Conservation (phyloP, 306 rosid genomes). For the Spatholobus suberectus region DNA sequence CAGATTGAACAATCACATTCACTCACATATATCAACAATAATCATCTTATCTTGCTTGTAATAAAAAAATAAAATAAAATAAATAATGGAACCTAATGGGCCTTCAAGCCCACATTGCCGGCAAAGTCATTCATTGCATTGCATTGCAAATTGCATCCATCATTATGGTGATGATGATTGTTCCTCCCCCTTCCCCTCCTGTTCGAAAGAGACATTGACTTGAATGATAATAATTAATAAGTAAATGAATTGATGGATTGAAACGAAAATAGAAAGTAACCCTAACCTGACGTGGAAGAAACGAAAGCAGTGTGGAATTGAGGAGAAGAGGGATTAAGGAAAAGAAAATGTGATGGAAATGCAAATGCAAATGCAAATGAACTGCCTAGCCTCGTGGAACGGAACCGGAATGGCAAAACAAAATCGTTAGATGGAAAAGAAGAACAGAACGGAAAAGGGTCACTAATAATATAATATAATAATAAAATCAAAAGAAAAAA, state of each 20-base stretch:
- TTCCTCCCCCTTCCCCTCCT: not conserved
- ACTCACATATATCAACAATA: not conserved
- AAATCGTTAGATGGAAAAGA: not conserved
- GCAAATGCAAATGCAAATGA: not conserved
- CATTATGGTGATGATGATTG: not conserved
- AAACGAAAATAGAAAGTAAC: not conserved
- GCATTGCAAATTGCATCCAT: not conserved
- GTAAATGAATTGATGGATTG: not conserved
- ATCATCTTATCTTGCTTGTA: not conserved
- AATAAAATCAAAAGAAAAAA: no score
- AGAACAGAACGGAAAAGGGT: not conserved
- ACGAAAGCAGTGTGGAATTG: not conserved
- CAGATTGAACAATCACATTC: not conserved
- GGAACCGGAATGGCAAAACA: not conserved
- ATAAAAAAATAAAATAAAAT: not conserved
- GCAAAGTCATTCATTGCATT: not conserved
- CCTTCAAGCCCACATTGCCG: not conserved
- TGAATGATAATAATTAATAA: not conserved
- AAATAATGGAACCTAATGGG: not conserved
- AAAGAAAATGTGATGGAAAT: not conserved
- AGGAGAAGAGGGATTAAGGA: not conserved
- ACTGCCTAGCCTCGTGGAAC: no score
- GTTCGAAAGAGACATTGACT: not conserved
- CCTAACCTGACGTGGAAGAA: conserved; percentile 1
- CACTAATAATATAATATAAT: not conserved